phyloP scores from a whole-genome alignment of 345 rosid species.

The Lumnitzera racemosa region DNA sequence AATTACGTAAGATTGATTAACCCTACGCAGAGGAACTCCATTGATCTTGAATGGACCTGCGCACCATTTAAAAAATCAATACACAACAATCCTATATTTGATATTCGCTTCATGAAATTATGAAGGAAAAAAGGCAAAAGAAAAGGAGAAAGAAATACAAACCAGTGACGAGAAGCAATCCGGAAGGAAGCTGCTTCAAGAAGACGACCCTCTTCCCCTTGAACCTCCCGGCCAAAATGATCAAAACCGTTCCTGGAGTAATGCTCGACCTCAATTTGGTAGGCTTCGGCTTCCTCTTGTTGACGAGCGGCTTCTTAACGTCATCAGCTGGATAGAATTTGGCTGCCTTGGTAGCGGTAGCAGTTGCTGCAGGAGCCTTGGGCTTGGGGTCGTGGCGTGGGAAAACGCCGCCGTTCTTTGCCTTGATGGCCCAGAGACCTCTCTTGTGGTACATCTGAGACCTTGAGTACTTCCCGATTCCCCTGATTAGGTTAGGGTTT shows the following conservation, averaged over 20 bases:
- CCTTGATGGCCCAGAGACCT: conserved; percentile 78
- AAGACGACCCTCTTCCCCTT: conserved; percentile 89
- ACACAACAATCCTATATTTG: not conserved
- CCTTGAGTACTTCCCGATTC: conserved; percentile 54
- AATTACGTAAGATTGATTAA: conserved; percentile 56
- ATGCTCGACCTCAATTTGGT: conserved; percentile 69
- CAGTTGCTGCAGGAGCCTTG: conserved; percentile 18
- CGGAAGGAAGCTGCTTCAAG: conserved; percentile 77
- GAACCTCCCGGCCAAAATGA: conserved; percentile 71
- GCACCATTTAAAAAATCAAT: conserved; percentile 2
- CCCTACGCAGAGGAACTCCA: conserved; percentile 68
- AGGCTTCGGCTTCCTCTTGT: conserved; percentile 63
- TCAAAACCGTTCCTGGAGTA: conserved; percentile 64
- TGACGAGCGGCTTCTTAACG: conserved; percentile 67
- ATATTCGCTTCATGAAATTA: too few species aligned
- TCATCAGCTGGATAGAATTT: conserved; percentile 85
- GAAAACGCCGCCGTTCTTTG: conserved; percentile 76
- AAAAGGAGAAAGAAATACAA: conserved; percentile 1
- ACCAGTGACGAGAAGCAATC: conserved; percentile 81
- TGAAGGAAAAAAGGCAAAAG: too few species aligned
- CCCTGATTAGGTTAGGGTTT: conserved; percentile 54
- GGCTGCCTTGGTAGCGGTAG: conserved; percentile 43
- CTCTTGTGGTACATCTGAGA: conserved; percentile 68
- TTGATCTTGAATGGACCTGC: conserved; percentile 71
- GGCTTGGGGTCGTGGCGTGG: conserved; percentile 70